Conservation (phyloP, 1,284 basidiomycete genomes). For the Tranzscheliella williamsii region DNA sequence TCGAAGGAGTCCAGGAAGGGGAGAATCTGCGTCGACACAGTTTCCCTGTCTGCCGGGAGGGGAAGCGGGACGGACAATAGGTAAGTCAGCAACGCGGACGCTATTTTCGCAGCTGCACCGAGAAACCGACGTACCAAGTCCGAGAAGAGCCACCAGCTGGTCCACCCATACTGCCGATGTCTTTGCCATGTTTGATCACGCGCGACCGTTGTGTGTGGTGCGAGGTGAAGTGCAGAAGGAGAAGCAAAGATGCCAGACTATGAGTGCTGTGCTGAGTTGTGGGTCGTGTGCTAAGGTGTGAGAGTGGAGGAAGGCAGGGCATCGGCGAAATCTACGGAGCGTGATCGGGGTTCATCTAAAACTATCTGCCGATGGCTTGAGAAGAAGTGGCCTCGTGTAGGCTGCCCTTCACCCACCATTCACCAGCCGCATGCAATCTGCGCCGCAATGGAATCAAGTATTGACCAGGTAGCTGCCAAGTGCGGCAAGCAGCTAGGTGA, state of each 20-base stretch:
- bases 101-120: neutral
- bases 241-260: too few relatives aligned
- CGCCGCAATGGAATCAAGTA: conserved; percentile 36
- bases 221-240: too few relatives aligned
- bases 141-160: conserved; percentile 31
- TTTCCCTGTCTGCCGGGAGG: conserved; percentile 18
- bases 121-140: conserved; percentile 2
- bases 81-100: neutral
- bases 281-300: too few relatives aligned
- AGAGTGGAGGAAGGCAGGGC: too few relatives aligned
- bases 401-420: too few relatives aligned
- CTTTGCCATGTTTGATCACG: conserved; percentile 21
- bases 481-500: conserved; percentile 43
- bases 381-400: too few relatives aligned
- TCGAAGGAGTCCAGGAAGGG: conserved; percentile 43
- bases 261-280: too few relatives aligned
- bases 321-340: too few relatives aligned
- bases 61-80: neutral
- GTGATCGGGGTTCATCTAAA: too few relatives aligned
- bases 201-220: too few relatives aligned
- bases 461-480: conserved; percentile 45
- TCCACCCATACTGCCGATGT: conserved; percentile 22
- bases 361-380: too few relatives aligned
- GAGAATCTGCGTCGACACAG: conserved; percentile 26
- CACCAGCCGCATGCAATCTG: neutral